Percentiles rank a stretch among this genome's conserved stretches.
Conservation (phyloP, 148 eudicot genomes). For the Heliosperma pusillum region DNA sequence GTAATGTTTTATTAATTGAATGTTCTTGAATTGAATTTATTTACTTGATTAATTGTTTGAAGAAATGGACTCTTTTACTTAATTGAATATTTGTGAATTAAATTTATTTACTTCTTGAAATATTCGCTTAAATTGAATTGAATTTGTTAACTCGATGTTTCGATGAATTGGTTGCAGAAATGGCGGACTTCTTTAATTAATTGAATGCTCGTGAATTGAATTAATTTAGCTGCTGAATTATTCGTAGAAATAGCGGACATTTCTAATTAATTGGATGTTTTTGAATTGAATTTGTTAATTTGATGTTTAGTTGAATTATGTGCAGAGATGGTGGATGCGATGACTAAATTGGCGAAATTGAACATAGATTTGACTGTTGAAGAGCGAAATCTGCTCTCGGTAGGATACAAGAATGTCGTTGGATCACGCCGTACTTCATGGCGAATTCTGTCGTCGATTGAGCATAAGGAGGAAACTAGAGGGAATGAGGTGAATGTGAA, state of each 20-base stretch:
- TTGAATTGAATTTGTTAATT: background rate
- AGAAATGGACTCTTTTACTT: too few species aligned
- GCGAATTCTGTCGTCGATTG: conserved; percentile 53
- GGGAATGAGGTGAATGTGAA: conserved; percentile 54
- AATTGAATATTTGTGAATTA: too few species aligned
- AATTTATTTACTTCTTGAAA: too few species aligned
- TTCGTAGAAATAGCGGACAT: background rate
- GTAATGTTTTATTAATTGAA: background rate
- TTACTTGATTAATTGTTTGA: too few species aligned
- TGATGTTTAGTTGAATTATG: background rate
- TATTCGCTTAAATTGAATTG: too few species aligned
- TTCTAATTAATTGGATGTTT: background rate
- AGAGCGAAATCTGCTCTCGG: conserved; percentile 58
- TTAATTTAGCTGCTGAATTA: background rate
- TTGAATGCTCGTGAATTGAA: too few species aligned
- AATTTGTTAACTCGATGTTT: background rate
- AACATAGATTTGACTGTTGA: conserved; percentile 58
- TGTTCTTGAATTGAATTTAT: too few species aligned
- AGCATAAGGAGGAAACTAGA: conserved; percentile 51
- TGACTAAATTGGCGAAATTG: conserved; percentile 43
- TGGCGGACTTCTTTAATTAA: background rate
- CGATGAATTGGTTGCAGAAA: background rate
- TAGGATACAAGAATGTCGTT: conserved; percentile 53
- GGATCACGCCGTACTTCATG: conserved; percentile 52
- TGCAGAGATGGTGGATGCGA: conserved; percentile 60